Conservation (phyloP, 208 protist species). For the Trypanosoma rangeli region DNA sequence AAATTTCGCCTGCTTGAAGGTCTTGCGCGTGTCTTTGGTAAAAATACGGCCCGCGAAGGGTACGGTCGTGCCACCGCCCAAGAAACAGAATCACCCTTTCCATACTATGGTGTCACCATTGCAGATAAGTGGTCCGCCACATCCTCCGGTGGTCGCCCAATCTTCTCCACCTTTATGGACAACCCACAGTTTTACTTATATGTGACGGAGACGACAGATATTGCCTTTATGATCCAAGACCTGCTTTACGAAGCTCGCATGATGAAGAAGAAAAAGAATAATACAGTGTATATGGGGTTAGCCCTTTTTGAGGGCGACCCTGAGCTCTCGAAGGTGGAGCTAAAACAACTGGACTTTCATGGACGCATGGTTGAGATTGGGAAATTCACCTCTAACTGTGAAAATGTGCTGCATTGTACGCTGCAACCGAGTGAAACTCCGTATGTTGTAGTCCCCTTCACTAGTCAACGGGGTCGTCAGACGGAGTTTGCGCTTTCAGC, state of each 20-base stretch:
- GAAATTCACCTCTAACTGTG: conserved; percentile 90
- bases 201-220: conserved; percentile 63
- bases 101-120: conserved; percentile 90
- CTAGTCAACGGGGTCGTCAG: conserved; percentile 75
- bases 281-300: conserved; percentile 91
- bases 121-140: conserved; percentile 71
- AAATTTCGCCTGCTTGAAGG: conserved; percentile 89
- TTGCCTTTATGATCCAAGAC: conserved; percentile 90
- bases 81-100: conserved; percentile 68
- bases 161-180: conserved; percentile 91
- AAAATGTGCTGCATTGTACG: conserved; percentile 89
- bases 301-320: conserved; percentile 85
- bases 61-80: conserved; percentile 83
- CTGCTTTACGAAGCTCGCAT: conserved; percentile 85
- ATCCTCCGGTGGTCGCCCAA: conserved; percentile 80
- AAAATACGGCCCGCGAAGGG: conserved; percentile 78
- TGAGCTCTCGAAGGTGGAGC: conserved; percentile 59
- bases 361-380: conserved; percentile 86
- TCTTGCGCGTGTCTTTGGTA: conserved; percentile 83
- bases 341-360: conserved; percentile 92
- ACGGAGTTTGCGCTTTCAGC: conserved; percentile 86
- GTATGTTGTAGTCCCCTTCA: conserved; percentile 90
- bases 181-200: conserved; percentile 90
- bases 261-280: conserved; percentile 84
- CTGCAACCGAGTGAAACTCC: conserved; percentile 70